phyloP scores from a whole-genome alignment of 176 grass and related monocot genomes.

The Hsuehochloa calcarea region DNA sequence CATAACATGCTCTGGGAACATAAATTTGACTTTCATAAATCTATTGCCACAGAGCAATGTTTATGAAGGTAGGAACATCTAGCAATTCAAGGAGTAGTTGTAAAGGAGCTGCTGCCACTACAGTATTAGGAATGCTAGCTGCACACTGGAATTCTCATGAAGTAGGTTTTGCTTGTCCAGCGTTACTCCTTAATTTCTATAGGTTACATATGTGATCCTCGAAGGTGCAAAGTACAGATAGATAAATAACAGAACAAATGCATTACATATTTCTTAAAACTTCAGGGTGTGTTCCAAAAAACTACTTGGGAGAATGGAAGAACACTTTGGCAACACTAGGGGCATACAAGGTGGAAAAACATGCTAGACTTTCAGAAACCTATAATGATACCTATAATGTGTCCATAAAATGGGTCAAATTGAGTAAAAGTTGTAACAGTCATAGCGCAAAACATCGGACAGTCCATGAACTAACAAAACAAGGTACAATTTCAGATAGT shows the following conservation, averaged over 20 bases:
- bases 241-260: background rate
- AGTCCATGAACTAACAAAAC: constrained; percentile 4
- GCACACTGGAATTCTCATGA: background rate
- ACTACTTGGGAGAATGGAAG: background rate
- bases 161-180: background rate
- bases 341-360: background rate
- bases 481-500: background rate
- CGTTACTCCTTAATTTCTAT: background rate
- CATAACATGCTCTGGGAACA: background rate
- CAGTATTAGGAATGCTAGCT: constrained; percentile 1
- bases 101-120: background rate
- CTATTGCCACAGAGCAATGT: background rate
- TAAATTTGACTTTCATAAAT: background rate
- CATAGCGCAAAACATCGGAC: background rate
- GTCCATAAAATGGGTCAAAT: background rate
- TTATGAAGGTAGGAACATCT: constrained; percentile 10
- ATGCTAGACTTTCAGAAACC: background rate
- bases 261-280: background rate
- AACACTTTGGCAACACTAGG: background rate
- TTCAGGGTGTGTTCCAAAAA: background rate
- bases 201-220: background rate
- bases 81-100: constrained; percentile 7
- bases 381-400: background rate
- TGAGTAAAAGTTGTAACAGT: background rate
- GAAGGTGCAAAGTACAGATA: background rate